phyloP scores from a whole-genome alignment of 2,329 filamentous ascomycete genomes.

The Fusarium concolor region DNA sequence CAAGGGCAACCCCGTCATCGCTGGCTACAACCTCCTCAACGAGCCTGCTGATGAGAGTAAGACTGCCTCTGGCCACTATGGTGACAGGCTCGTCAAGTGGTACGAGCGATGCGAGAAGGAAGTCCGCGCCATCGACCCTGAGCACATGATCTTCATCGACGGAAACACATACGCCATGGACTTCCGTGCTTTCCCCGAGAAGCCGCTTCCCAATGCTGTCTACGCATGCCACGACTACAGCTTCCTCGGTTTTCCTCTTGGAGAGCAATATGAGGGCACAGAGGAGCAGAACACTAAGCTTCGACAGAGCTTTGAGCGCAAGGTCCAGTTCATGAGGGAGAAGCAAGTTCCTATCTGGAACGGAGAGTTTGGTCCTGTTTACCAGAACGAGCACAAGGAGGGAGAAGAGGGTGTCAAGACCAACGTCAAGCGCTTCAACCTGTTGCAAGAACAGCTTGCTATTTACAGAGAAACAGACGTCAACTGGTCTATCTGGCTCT shows the following conservation, averaged over 20 bases:
- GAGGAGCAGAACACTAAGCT: conserved; percentile 58
- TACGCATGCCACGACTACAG: conserved; percentile 67
- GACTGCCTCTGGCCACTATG: conserved; percentile 31
- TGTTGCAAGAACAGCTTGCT: conserved; percentile 56
- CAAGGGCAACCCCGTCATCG: conserved; percentile 55
- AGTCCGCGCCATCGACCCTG: conserved; percentile 56
- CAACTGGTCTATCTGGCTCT: conserved; percentile 71
- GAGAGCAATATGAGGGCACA: conserved; percentile 55
- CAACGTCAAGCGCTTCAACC: conserved; percentile 56
- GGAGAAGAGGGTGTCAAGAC: conserved; percentile 52
- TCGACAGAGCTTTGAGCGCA: conserved; percentile 54
- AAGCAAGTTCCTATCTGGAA: conserved; percentile 60
- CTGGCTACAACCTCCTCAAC: conserved; percentile 55
- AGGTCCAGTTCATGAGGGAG: conserved; percentile 57
- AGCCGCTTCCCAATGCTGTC: conserved; percentile 60
- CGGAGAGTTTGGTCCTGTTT: conserved; percentile 64
- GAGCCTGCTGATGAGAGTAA: conserved; percentile 50
- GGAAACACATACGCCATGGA: conserved; percentile 67
- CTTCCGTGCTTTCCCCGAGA: conserved; percentile 56
- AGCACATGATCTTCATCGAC: conserved; percentile 64
- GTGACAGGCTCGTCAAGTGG: conserved; percentile 52
- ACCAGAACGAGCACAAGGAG: conserved; percentile 52
- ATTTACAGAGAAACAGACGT: conserved; percentile 51
- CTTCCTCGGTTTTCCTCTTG: conserved; percentile 60
- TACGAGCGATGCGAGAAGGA: conserved; percentile 55